Evolutionary conservation across 2,329 filamentous ascomycete species (phyloP).

Genomic region (Fusarium camptoceras): DNA sequence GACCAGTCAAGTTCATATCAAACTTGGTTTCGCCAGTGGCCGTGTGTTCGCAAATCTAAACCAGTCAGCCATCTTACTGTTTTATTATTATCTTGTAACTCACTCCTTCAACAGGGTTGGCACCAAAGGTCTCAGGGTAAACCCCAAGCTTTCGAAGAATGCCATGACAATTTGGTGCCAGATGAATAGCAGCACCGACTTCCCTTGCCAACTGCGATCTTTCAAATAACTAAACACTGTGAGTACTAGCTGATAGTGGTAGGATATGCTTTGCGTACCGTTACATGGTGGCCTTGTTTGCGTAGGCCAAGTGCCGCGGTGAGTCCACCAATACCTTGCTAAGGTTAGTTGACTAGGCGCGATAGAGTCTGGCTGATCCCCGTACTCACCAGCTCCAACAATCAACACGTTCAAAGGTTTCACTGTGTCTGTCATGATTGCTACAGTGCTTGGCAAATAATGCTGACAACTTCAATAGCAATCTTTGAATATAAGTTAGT

Average conservation of each 20-base stretch:
- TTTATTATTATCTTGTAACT: fast-evolving
- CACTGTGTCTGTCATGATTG: slow-evolving; percentile 10
- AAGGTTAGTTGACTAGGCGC: background rate
- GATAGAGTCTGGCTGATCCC: background rate
- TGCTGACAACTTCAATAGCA: background rate
- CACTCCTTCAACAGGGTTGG: slow-evolving; percentile 51
- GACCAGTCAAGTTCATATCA: slow-evolving; percentile 50
- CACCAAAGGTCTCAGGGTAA: slow-evolving; percentile 54
- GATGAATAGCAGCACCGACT: slow-evolving; percentile 70
- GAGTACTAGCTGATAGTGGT: background rate
- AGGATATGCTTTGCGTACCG: slow-evolving; percentile 43
- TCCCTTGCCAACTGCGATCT: slow-evolving; percentile 67
- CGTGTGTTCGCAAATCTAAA: slow-evolving; percentile 51
- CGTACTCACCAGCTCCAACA: slow-evolving; percentile 40
- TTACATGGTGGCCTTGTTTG: slow-evolving; percentile 60
- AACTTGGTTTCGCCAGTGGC: slow-evolving; percentile 52
- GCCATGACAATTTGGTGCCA: slow-evolving; percentile 71
- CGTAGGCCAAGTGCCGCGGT: slow-evolving; percentile 62
- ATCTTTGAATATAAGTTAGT: background rate
- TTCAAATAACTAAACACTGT: slow-evolving; percentile 60
- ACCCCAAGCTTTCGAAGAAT: slow-evolving; percentile 60
- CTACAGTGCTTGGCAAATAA: background rate
- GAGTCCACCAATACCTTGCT: slow-evolving; percentile 60
- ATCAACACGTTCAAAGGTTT: slow-evolving; percentile 33
- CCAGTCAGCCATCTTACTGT: slow-evolving; percentile 10